These are phyloP conservation scores for Thermomucor indicae-seudaticae DNA, from an alignment of 371 early-diverging fungal genomes.

Conservation along the genomic window DNA sequence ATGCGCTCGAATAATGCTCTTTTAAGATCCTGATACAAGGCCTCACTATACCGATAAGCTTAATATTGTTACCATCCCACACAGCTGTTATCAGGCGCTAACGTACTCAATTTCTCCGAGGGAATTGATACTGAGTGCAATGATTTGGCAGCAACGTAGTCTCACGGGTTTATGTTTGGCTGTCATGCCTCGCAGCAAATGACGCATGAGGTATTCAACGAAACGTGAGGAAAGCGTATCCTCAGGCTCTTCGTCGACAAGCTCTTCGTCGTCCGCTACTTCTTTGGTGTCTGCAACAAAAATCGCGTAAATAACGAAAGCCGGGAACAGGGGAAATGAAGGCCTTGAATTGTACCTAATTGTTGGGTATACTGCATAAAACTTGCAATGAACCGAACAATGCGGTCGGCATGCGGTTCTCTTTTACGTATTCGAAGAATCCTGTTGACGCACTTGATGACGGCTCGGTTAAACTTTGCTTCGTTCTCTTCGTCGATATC, in stretches of 20 bases:
- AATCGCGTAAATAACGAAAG: neutral
- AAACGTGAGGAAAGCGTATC: conserved; percentile 64
- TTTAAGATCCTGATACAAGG: conserved; percentile 66
- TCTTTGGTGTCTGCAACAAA: conserved; percentile 5
- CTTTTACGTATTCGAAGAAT: conserved; percentile 70
- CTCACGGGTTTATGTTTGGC: conserved; percentile 75
- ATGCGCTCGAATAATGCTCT: conserved; percentile 64
- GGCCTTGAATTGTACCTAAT: conserved; percentile 34
- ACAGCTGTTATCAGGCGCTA: neutral
- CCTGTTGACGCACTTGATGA: conserved; percentile 71
- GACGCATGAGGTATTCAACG: conserved; percentile 62
- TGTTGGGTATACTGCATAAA: conserved; percentile 72
- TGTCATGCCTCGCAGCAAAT: conserved; percentile 69
- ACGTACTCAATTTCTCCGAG: conserved; percentile 77
- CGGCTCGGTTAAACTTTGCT: conserved; percentile 58
- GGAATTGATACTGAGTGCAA: conserved; percentile 71
- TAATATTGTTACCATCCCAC: too few relatives aligned
- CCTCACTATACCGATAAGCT: conserved; percentile 51
- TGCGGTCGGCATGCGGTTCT: conserved; percentile 68
- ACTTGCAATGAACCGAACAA: conserved; percentile 69
- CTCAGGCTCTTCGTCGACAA: conserved; percentile 8
- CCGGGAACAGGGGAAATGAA: neutral
- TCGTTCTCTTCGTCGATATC: conserved; percentile 54
- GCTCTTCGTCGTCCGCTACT: conserved; percentile 8
- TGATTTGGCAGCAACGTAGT: conserved; percentile 74